Percentiles rank a stretch among this genome's conserved stretches.
phyloP scores from a whole-genome alignment of 345 rosid species.

The Gossypium turneri region DNA sequence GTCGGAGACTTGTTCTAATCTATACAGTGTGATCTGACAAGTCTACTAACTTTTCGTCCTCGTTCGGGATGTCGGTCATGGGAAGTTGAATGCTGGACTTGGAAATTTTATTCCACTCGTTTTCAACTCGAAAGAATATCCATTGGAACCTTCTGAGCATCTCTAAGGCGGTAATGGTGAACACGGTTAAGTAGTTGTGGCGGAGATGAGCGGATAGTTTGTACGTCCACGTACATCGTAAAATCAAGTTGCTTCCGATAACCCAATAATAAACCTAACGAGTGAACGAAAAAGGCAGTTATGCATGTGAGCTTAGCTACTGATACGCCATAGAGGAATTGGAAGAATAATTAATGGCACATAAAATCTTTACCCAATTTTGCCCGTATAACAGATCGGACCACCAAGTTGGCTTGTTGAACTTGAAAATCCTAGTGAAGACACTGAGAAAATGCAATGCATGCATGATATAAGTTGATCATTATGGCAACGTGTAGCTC shows the following conservation, averaged over 20 bases:
- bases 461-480: not conserved
- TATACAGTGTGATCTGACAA: slow-evolving; percentile 61
- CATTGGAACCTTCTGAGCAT: slow-evolving; percentile 84
- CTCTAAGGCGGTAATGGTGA: slow-evolving; percentile 63
- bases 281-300: not conserved
- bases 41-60: slow-evolving; percentile 62
- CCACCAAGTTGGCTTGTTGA: slow-evolving; percentile 52
- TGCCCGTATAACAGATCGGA: slow-evolving; percentile 63
- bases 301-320: not conserved
- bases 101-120: slow-evolving; percentile 87
- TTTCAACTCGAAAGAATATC: slow-evolving; percentile 92
- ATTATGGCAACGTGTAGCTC: not conserved
- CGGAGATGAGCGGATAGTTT: slow-evolving; percentile 92
- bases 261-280: slow-evolving; percentile 86
- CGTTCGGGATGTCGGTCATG: slow-evolving; percentile 44
- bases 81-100: slow-evolving; percentile 55
- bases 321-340: not conserved
- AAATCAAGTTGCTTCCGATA: slow-evolving; percentile 78
- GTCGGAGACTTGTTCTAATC: slow-evolving; percentile 10
- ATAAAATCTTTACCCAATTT: slow-evolving; percentile 60
- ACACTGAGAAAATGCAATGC: slow-evolving; percentile 38
- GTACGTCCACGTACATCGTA: slow-evolving; percentile 94
- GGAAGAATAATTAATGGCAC: not conserved
- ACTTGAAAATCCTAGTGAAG: slow-evolving; percentile 88
- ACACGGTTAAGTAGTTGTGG: slow-evolving; percentile 77